Evolutionary conservation across 805 yeast genomes (phyloP).

Genomic region (Cyberlindnera galapagoensis): DNA sequence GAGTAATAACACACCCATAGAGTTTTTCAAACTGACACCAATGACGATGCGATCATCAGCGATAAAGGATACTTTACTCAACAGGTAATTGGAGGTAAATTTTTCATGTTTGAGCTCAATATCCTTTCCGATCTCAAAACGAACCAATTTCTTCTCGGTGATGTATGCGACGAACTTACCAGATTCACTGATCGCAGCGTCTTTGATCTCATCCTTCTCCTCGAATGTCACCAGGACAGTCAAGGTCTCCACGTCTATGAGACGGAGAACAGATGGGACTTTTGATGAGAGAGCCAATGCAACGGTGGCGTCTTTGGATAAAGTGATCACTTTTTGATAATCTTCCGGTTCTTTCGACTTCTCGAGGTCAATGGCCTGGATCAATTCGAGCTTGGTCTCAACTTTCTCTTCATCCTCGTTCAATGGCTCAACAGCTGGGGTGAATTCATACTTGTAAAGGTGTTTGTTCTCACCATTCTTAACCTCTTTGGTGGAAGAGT

Average conservation of each 20-base stretch:
- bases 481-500: constrained; percentile 56
- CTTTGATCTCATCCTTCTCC: constrained; percentile 45
- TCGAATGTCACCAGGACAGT: constrained; percentile 44
- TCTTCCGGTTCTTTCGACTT: constrained; percentile 43
- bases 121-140: constrained; percentile 10
- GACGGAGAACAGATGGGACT: constrained; percentile 48
- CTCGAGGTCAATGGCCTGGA: constrained; percentile 52
- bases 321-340: constrained; percentile 51
- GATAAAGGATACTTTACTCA: constrained; percentile 39
- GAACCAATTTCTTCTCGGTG: constrained; percentile 42
- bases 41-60: constrained; percentile 31
- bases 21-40: constrained; percentile 36
- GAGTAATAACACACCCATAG: constrained; percentile 33
- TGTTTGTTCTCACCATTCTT: constrained; percentile 61
- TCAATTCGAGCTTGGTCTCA: constrained; percentile 47
- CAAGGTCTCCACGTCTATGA: constrained; percentile 51
- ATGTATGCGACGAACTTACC: constrained; percentile 61
- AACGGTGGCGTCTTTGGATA: constrained; percentile 52
- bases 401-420: constrained; percentile 5
- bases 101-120: constrained; percentile 10
- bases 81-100: constrained; percentile 17
- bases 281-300: constrained; percentile 68
- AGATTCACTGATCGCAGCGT: constrained; percentile 59
- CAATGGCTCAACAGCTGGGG: constrained; percentile 1
- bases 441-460: constrained; percentile 49